phyloP scores from a whole-genome alignment of 352 stramenopile species.

The Phytophthora nicotianae region DNA sequence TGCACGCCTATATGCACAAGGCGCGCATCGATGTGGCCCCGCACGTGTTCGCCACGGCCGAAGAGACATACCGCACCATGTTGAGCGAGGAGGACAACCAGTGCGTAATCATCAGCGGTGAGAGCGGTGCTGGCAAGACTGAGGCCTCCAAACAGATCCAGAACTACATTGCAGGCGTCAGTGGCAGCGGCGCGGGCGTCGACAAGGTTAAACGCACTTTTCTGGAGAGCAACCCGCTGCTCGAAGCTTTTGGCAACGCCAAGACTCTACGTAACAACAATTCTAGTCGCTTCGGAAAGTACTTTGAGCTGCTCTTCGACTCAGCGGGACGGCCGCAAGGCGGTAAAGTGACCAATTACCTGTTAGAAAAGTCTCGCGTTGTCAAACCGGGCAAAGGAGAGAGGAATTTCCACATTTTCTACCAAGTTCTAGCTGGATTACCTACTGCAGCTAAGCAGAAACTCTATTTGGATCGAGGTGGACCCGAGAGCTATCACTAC shows the following conservation, averaged over 20 bases:
- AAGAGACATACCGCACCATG: conserved; percentile 90
- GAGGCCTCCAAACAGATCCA: conserved; percentile 91
- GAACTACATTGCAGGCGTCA: conserved; percentile 89
- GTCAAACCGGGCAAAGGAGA: conserved; percentile 87
- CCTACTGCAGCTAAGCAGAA: conserved; percentile 65
- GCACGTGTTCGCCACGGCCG: conserved; percentile 87
- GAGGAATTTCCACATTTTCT: conserved; percentile 96
- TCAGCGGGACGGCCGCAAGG: conserved; percentile 76
- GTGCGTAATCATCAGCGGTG: conserved; percentile 90
- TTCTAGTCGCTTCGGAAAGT: conserved; percentile 95
- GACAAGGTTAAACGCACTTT: conserved; percentile 92
- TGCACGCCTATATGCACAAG: conserved; percentile 86
- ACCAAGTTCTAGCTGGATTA: conserved; percentile 88
- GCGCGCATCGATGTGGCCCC: conserved; percentile 85
- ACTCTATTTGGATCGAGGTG: conserved; percentile 69
- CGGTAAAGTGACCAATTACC: conserved; percentile 92
- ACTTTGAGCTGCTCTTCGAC: conserved; percentile 95
- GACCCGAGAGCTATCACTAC: conserved; percentile 86
- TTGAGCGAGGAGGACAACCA: conserved; percentile 90
- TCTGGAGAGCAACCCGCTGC: conserved; percentile 94
- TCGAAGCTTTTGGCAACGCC: conserved; percentile 97
- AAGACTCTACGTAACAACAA: conserved; percentile 96
- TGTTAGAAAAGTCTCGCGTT: conserved; percentile 92
- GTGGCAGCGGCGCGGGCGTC: conserved; percentile 72
- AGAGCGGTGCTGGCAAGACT: conserved; percentile 87